Evolutionary conservation across 2,329 filamentous ascomycete species (phyloP).

Genomic region (Cladophialophora carrionii): DNA sequence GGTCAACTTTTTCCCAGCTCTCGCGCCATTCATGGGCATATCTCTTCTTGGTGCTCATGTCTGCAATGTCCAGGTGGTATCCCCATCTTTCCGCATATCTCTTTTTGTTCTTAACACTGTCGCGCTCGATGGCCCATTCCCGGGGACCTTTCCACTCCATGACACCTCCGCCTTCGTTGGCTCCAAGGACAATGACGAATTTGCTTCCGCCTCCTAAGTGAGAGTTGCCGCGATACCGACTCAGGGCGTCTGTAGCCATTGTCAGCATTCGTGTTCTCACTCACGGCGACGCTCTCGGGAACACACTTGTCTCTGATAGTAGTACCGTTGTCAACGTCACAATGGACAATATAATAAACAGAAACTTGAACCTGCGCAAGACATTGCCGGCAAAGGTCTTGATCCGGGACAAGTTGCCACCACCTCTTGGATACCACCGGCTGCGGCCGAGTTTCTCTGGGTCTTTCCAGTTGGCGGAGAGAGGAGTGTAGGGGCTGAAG

Average conservation of each 20-base stretch:
- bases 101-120: slow-evolving; percentile 93
- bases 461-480: slow-evolving; percentile 62
- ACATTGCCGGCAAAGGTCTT: slow-evolving; percentile 52
- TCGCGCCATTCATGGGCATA: slow-evolving; percentile 99
- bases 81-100: slow-evolving; percentile 87
- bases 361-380: slow-evolving; percentile 64
- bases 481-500: slow-evolving; percentile 55
- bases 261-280: neutral
- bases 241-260: slow-evolving; percentile 56
- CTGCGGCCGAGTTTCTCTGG: slow-evolving; percentile 75
- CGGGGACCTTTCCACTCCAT: slow-evolving; percentile 99
- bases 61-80: slow-evolving; percentile 92
- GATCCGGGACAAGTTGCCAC: slow-evolving; percentile 43
- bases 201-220: slow-evolving; percentile 83
- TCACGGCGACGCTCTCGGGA: neutral
- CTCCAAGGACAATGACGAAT: slow-evolving; percentile 88
- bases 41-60: slow-evolving; percentile 98
- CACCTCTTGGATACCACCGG: slow-evolving; percentile 55
- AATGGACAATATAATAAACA: slow-evolving; percentile 56
- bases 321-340: slow-evolving; percentile 34
- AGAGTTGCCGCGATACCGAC: slow-evolving; percentile 70
- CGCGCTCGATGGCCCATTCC: slow-evolving; percentile 97
- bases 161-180: slow-evolving; percentile 92
- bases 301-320: slow-evolving; percentile 37
- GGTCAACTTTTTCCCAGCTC: slow-evolving; percentile 99